Percentiles rank a stretch among this genome's conserved stretches.
Evolutionary conservation across 2,329 filamentous ascomycete genomes (phyloP).

Genomic region (Ophiostoma angusticollis): DNA sequence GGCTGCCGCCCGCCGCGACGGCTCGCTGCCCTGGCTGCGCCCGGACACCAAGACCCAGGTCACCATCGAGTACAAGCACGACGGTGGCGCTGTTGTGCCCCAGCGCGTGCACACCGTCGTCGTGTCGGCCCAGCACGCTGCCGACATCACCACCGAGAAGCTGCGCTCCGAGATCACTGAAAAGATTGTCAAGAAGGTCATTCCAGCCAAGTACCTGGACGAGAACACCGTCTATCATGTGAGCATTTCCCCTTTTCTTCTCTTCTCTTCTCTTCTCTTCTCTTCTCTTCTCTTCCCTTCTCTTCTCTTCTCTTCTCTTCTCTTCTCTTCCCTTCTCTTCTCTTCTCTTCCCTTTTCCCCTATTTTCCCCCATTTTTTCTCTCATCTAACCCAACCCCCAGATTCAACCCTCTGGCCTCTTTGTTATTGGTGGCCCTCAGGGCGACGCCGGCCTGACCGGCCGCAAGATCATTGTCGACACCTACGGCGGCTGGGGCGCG

Average conservation of each 20-base stretch:
- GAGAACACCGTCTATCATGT: conserved; percentile 93
- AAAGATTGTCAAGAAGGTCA: conserved; percentile 93
- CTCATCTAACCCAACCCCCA: conserved; percentile 19
- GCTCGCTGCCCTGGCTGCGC: conserved; percentile 81
- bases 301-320: conserved; percentile 1
- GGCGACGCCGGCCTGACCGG: conserved; percentile 97
- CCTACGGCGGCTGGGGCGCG: conserved; percentile 98
- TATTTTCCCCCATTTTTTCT: too few relatives aligned
- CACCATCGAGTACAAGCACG: conserved; percentile 96
- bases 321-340: conserved; percentile 7
- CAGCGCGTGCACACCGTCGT: conserved; percentile 92
- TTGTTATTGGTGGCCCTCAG: conserved; percentile 98
- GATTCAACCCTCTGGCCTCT: conserved; percentile 95
- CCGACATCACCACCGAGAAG: conserved; percentile 78
- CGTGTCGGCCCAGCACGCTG: conserved; percentile 87
- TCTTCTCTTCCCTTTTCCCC: too few relatives aligned
- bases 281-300: too few relatives aligned
- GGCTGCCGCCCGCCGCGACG: conserved; percentile 77
- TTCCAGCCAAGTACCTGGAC: conserved; percentile 83
- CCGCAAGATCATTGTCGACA: conserved; percentile 99
- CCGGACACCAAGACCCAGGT: conserved; percentile 99
- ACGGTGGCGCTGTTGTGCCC: conserved; percentile 84
- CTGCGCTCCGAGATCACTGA: conserved; percentile 90
- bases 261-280: conserved; percentile 9
- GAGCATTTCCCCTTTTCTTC: conserved; percentile 24